Percentiles rank a stretch among this genome's conserved stretches.
These are phyloP conservation scores for Pascua sp. DNA, from an alignment of 1,284 basidiomycete genomes.

Conservation along the genomic window DNA sequence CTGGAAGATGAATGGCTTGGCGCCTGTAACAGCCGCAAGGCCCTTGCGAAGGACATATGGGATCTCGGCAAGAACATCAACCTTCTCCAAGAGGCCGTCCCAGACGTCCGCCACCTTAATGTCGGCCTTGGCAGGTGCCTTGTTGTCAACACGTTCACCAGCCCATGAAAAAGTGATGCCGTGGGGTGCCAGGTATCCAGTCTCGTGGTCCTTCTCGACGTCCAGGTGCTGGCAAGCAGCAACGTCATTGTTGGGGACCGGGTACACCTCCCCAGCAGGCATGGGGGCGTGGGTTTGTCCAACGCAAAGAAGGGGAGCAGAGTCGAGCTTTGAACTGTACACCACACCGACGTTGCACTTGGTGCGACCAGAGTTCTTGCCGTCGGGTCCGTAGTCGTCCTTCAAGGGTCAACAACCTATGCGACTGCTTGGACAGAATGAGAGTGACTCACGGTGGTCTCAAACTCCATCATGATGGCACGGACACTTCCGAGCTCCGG, in stretches of 20 bases:
- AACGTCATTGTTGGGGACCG: constrained; percentile 54
- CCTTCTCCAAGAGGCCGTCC: constrained; percentile 85
- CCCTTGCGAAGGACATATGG: constrained; percentile 66
- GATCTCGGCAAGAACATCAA: constrained; percentile 93
- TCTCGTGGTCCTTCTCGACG: constrained; percentile 62
- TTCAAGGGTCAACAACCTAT: constrained; percentile 10
- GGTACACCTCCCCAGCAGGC: constrained; percentile 54
- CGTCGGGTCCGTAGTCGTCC: constrained; percentile 67
- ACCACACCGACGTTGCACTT: constrained; percentile 73
- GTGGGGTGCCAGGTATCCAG: constrained; percentile 74
- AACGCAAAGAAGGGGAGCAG: constrained; percentile 44
- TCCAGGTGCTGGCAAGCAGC: constrained; percentile 70
- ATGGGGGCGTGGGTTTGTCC: constrained; percentile 65
- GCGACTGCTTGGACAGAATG: neutral
- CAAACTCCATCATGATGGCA: constrained; percentile 95
- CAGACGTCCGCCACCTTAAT: constrained; percentile 58
- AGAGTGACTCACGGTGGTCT: constrained; percentile 58
- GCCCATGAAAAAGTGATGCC: constrained; percentile 75
- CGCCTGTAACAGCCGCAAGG: constrained; percentile 52
- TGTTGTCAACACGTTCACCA: constrained; percentile 58
- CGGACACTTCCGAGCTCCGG: constrained; percentile 66
- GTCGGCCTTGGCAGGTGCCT: constrained; percentile 55
- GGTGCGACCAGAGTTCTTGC: constrained; percentile 71
- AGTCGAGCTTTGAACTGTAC: constrained; percentile 24
- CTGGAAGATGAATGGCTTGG: constrained; percentile 56